A percentile compares a stretch with the other conserved stretches of the same genome.
These are phyloP conservation scores for Hemileia vastatrix DNA, from an alignment of 1,284 basidiomycete species.

Conservation along the genomic window DNA sequence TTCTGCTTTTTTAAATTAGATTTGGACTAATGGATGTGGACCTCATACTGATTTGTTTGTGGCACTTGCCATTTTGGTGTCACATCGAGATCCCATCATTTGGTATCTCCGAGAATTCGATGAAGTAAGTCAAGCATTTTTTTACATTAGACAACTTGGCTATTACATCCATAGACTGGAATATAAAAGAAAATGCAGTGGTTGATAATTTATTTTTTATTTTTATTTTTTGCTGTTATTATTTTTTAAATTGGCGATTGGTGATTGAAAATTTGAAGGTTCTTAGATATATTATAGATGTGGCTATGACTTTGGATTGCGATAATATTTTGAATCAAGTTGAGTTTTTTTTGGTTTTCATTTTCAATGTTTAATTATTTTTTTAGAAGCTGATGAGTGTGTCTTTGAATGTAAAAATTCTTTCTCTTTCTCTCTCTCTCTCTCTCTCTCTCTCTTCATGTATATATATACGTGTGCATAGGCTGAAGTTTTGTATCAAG, in stretches of 20 bases:
- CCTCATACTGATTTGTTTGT: slow-evolving; percentile 84
- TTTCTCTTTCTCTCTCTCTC: too few relatives aligned
- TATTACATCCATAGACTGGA: too few relatives aligned
- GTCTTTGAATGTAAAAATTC: neutral
- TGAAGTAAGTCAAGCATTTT: slow-evolving; percentile 30
- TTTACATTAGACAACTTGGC: neutral
- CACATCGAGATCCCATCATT: slow-evolving; percentile 83
- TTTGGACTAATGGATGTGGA: slow-evolving; percentile 90
- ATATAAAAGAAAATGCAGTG: too few relatives aligned
- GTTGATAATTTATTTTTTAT: neutral
- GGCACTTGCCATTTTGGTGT: slow-evolving; percentile 83
- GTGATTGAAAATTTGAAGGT: slow-evolving; percentile 63
- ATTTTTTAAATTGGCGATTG: neutral
- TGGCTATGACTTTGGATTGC: slow-evolving; percentile 23
- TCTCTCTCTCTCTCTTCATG: too few relatives aligned
- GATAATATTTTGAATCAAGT: slow-evolving; percentile 19
- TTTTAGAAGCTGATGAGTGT: neutral
- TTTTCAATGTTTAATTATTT: neutral
- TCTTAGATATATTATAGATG: slow-evolving; percentile 52
- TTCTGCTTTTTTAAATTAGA: slow-evolving; percentile 43
- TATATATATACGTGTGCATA: too few relatives aligned
- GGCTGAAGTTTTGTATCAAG: slow-evolving; percentile 19
- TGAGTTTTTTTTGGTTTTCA: neutral
- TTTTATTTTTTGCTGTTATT: neutral
- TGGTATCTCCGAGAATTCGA: slow-evolving; percentile 74